Percentiles rank a stretch among this genome's conserved stretches.
phyloP scores from a whole-genome alignment of 1,284 basidiomycete species.

The Melampsora americana region DNA sequence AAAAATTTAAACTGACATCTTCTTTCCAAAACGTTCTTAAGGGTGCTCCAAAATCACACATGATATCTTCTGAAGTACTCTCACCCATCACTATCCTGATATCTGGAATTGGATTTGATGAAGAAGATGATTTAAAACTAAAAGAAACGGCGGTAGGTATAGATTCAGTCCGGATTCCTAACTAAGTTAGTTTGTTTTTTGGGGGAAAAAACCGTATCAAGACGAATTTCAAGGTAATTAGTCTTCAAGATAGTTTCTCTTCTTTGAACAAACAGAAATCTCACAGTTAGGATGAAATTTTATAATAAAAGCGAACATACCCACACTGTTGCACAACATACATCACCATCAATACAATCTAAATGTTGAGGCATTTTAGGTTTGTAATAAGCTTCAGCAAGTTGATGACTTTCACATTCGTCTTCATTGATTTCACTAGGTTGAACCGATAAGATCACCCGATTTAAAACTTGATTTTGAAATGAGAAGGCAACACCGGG shows the following conservation, averaged over 20 bases:
- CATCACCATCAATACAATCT: slow-evolving; percentile 42
- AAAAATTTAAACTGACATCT: slow-evolving; percentile 47
- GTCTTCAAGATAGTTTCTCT: neutral
- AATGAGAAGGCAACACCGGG: slow-evolving; percentile 48
- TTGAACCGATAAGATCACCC: slow-evolving; percentile 14
- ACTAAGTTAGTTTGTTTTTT: neutral
- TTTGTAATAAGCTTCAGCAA: slow-evolving; percentile 47
- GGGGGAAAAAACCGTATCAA: neutral
- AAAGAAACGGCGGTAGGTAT: slow-evolving; percentile 18
- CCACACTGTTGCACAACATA: slow-evolving; percentile 43
- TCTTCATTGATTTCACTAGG: slow-evolving; percentile 20
- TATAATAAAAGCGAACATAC: slow-evolving; percentile 13
- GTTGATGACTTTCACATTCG: slow-evolving; percentile 34
- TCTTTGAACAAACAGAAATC: too few relatives aligned
- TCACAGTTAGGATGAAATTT: slow-evolving; percentile 26
- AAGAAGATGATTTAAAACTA: slow-evolving; percentile 33
- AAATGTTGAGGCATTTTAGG: slow-evolving; percentile 41
- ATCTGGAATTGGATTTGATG: slow-evolving; percentile 11
- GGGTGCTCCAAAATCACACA: slow-evolving; percentile 50
- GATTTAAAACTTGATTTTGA: slow-evolving; percentile 4
- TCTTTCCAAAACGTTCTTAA: slow-evolving; percentile 51
- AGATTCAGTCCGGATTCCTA: slow-evolving; percentile 2
- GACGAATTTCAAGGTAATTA: neutral
- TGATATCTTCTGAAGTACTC: slow-evolving; percentile 50
- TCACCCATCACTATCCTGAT: slow-evolving; percentile 44